These are phyloP conservation scores for Stagonosporopsis rhizophila DNA, from an alignment of 2,329 filamentous ascomycete genomes.

Conservation along the genomic window DNA sequence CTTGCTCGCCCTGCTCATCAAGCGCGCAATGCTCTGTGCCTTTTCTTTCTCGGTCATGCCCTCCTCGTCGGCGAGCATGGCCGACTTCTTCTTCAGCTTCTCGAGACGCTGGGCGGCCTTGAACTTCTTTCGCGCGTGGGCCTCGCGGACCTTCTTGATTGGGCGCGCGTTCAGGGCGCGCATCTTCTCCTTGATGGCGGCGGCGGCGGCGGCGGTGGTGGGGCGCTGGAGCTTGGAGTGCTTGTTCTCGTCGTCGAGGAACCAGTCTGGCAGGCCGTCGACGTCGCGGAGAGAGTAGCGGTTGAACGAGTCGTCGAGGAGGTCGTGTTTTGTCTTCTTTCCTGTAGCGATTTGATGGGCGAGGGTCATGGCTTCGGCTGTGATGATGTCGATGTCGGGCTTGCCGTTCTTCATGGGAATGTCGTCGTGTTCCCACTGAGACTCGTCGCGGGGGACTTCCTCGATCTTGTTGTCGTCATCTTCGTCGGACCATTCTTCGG, in stretches of 20 bases:
- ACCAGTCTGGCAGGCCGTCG: constrained; percentile 96
- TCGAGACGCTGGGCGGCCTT: constrained; percentile 89
- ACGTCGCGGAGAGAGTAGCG: constrained; percentile 88
- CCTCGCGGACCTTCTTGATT: constrained; percentile 98
- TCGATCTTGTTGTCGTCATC: constrained; percentile 64
- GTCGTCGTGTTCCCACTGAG: constrained; percentile 72
- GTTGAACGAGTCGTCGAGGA: constrained; percentile 93
- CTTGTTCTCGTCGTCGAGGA: constrained; percentile 86
- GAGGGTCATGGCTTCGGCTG: constrained; percentile 98
- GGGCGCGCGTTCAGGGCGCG: constrained; percentile 92
- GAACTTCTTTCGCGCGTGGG: constrained; percentile 95
- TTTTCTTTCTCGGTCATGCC: constrained; percentile 97
- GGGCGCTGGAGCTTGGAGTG: constrained; percentile 87
- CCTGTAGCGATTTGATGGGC: constrained; percentile 91
- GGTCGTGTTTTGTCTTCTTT: constrained; percentile 77
- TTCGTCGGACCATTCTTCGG: constrained; percentile 47
- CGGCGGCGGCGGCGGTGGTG: constrained; percentile 88
- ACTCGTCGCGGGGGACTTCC: constrained; percentile 64
- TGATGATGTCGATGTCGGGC: constrained; percentile 94
- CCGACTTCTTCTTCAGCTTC: constrained; percentile 97
- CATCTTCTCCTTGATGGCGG: constrained; percentile 92
- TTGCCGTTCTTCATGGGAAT: constrained; percentile 69
- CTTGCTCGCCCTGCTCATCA: constrained; percentile 81
- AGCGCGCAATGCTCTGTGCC: constrained; percentile 78
- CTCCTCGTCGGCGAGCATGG: constrained; percentile 85